Base-by-base conservation (phyloP, 2,329 filamentous ascomycete species). In the Colletotrichum sp. region DNA sequence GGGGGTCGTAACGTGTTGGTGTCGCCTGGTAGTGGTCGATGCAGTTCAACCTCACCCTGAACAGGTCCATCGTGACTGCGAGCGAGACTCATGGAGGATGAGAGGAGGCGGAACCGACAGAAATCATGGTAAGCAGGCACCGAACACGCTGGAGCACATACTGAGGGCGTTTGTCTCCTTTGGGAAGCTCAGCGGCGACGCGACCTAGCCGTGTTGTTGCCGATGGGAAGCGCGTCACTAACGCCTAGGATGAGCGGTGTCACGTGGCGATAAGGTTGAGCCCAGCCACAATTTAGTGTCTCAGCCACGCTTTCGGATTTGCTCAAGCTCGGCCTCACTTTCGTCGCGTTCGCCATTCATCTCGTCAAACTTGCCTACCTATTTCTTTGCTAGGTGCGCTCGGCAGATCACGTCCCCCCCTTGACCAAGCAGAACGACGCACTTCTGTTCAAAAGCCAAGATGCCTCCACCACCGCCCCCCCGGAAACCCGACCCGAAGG, bases 1-100 rank as follows among this genome's bases (percentile, higher is more conserved):
- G 90, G 78, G 96, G 95, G 85, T 98, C 96, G 83, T 97, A 93
- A 79, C 90, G 90, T 67, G 95, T 94, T 22, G 96, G 94, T 13
- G 89, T 89, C 55, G 93, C 91, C 86, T 98, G 96, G 84, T 98
- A 99, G 84, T 97, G 93, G 85, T 99, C 97, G 86, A 99, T 93
- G 87, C 95, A 98, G 84, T 99, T 98, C 82, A 99, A 88, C 80
- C 96, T 94, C 83, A 99, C 93, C 80, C 95, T 94, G 86, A 99
- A 98, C 79, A 91, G 88, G 81, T 95, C 93, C 93, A 87, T 87
- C 79, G 76, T 77, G 55, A 8, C 13, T 4, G 32, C 6, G 9
- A 15, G n/a, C 4, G 39, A 65, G 39, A 48, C 30, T 72, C 71
- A 78, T 77, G 74, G 71, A 63, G 68, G 68, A 36, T 48, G 28